These are phyloP conservation scores for Vigna radiata DNA, from an alignment of 306 rosid genomes.

Conservation along the genomic window DNA sequence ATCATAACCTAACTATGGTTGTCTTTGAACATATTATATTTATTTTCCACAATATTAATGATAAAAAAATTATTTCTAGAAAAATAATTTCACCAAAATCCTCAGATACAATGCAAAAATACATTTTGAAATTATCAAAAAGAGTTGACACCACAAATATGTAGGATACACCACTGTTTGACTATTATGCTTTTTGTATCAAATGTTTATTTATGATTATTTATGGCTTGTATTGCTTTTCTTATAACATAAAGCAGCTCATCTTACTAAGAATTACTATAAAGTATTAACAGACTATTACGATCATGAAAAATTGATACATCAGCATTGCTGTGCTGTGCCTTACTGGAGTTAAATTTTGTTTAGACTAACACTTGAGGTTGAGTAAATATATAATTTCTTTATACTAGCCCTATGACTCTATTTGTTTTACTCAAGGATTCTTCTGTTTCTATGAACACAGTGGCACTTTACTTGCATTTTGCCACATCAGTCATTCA, in stretches of 20 bases:
- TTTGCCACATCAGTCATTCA: constrained; percentile 81
- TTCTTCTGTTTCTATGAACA: constrained; percentile 50
- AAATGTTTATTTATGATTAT: constrained; percentile 10
- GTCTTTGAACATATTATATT: constrained; percentile 1
- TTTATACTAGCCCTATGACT: not conserved
- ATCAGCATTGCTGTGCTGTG: not conserved
- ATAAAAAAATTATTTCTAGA: constrained; percentile 4
- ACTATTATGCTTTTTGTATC: not conserved
- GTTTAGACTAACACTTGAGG: constrained; percentile 26
- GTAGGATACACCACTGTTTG: not conserved
- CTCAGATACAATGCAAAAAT: too few relatives aligned
- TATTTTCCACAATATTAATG: not conserved
- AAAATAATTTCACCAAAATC: not conserved
- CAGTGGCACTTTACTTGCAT: constrained; percentile 82
- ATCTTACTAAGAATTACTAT: not conserved
- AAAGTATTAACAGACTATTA: not conserved
- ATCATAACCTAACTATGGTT: constrained; percentile 11
- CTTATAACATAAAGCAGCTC: constrained; percentile 15
- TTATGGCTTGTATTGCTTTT: not conserved
- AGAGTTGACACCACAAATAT: not conserved
- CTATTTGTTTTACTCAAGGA: constrained; percentile 34
- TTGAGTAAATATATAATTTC: constrained; percentile 4
- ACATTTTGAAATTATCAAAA: not conserved
- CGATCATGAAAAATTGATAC: constrained; percentile 21
- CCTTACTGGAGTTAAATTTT: constrained; percentile 6